Base-by-base conservation (phyloP, 2,329 filamentous ascomycete species). In the Cordyceps tenuipes region DNA sequence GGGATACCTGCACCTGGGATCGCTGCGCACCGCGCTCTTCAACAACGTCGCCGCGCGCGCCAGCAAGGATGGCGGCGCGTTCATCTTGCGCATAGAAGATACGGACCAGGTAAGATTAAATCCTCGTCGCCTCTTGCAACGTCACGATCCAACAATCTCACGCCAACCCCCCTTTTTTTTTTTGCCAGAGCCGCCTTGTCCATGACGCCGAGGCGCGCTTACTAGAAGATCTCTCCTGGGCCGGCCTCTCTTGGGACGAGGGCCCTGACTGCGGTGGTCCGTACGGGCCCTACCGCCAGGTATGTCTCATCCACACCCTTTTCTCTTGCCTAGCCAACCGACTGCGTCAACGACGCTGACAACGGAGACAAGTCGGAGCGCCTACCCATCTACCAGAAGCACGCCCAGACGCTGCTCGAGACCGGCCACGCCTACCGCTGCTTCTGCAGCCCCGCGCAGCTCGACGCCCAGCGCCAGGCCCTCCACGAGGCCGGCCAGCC, bases 191-290 rank as follows among this genome's bases (percentile, higher is more conserved):
- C 76, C 85, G 94, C 62, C 87, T 93, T 9, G 85, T 97, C 4
- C 75, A 79, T 0, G 91, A 88, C 69, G 91, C 94, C 1, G 91
- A 97, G 71, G 73, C 86, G 62, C 82, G 86, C 59, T 75, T 99
- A 3, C 89, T 88, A 64, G 77, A 88, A 61, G 93, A 97, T 70
- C 74, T 99, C 58, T 79, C 81, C 75, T 99, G 94, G 94, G 89
- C 91, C 19, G 91, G 92, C 0, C 76, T 99, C 36, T 77, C 87
- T 57, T 99, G 93, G 93, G 92, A 97, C 73, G 95, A 99, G 83
- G 92, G 92, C 3, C 94, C 94, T 4, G 83, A 89, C 67, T 80
- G 90, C 44, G 90, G 88, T 41, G 93, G 94, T 0, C 84, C 85
- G 0, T 89, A 88, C 68, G 91, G 91, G 2, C 91, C 94, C 0